Conservation (phyloP, 495 filamentous ascomycete species). For the Amphirosellinia nigrospora region DNA sequence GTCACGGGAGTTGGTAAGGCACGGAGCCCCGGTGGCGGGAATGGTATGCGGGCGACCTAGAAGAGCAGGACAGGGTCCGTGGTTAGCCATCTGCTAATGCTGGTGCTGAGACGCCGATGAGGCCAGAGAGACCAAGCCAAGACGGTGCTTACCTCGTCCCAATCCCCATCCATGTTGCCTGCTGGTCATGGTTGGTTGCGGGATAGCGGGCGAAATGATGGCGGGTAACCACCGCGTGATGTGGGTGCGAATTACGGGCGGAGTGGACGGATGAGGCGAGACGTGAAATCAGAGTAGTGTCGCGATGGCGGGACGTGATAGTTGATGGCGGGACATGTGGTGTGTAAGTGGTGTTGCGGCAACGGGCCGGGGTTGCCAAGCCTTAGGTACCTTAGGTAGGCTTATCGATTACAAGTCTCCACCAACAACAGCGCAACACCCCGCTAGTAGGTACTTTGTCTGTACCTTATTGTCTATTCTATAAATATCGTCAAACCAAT, state of each 20-base stretch:
- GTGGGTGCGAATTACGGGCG: not conserved
- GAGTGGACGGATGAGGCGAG: not conserved
- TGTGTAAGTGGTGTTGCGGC: not conserved
- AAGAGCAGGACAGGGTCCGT: conserved; percentile 20
- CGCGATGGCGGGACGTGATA: conserved; percentile 5
- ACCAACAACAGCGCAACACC: not conserved
- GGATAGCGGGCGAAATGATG: not conserved
- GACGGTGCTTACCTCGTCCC: conserved; percentile 61
- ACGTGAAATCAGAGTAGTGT: not conserved
- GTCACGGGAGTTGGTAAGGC: conserved; percentile 68
- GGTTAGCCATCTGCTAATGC: conserved; percentile 16
- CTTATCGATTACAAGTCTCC: not conserved
- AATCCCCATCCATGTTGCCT: conserved; percentile 63
- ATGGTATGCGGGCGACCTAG: conserved; percentile 72
- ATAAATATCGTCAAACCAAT: no score
- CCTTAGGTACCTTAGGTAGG: no score
- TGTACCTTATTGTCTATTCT: no score
- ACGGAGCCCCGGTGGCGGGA: conserved; percentile 69
- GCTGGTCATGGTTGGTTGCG: conserved; percentile 34
- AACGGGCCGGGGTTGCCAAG: not conserved
- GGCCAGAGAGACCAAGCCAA: conserved; percentile 5
- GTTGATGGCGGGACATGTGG: not conserved
- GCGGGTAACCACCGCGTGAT: not conserved
- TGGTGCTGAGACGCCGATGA: conserved; percentile 10
- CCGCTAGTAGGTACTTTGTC: no score